phyloP scores from a whole-genome alignment of 2,329 filamentous ascomycete genomes.

The Trichophyton schoenleinii region DNA sequence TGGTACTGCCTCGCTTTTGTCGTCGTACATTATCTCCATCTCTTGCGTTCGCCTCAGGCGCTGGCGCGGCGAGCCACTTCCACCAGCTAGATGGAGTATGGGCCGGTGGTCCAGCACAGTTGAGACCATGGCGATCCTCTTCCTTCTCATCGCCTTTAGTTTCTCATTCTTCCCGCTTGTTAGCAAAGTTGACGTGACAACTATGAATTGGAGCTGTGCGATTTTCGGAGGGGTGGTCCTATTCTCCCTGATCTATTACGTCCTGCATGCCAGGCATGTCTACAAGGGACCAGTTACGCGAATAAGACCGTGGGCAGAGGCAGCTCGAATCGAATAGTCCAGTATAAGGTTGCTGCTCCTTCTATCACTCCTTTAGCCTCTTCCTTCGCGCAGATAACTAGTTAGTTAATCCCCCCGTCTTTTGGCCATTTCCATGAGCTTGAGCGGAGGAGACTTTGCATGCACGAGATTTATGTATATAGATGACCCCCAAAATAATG shows the following conservation, averaged over 20 bases:
- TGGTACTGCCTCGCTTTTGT: constrained; percentile 26
- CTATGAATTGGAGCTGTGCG: constrained; percentile 25
- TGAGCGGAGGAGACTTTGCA: too few relatives aligned
- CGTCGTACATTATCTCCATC: constrained; percentile 35
- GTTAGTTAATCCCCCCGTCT: too few relatives aligned
- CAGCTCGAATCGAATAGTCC: neutral
- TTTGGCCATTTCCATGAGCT: too few relatives aligned
- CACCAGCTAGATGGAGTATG: constrained; percentile 35
- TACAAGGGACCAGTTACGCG: constrained; percentile 20
- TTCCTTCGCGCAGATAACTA: neutral
- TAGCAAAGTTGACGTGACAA: constrained; percentile 2
- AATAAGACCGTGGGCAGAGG: constrained; percentile 12
- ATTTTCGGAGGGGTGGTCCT: constrained; percentile 31
- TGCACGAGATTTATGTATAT: too few relatives aligned
- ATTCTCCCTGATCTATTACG: constrained; percentile 30
- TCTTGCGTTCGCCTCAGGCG: constrained; percentile 35
- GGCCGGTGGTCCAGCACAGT: constrained; percentile 25
- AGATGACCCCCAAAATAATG: too few relatives aligned
- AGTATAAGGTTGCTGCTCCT: neutral
- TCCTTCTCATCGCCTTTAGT: constrained; percentile 10
- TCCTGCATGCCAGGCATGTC: constrained; percentile 19
- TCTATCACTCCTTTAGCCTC: neutral
- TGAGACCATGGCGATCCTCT: constrained; percentile 10
- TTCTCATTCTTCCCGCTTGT: constrained; percentile 13
- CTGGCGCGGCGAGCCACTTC: constrained; percentile 30